Base-by-base conservation (phyloP, 2,329 filamentous ascomycete genomes). In the Pseudogymnoascus sp. region DNA sequence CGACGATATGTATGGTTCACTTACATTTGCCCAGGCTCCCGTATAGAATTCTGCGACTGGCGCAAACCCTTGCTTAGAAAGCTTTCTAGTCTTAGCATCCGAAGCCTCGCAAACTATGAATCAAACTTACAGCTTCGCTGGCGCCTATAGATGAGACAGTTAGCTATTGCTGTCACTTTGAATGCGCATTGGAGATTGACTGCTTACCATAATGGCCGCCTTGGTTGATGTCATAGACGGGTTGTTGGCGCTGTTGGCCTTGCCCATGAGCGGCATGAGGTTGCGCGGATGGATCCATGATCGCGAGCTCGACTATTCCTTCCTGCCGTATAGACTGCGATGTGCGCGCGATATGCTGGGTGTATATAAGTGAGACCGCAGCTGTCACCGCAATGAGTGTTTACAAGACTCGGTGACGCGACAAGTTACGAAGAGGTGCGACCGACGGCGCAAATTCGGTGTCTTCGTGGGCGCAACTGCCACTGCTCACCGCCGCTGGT, bases 1-100 rank as follows among this genome's bases (percentile, higher is more conserved):
- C 33, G 60, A 22, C 57, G 20, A 33, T 64, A 59, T 43, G 63
- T 64, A 59, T 43, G 63, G 18, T 59, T 33, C 47, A 76, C 84
- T 71, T 79, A 94, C 93, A 78, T 99, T 99, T 69, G 91, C 89
- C 92, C 93, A 97, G 64, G 91, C 88, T 14, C 92, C 92, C 1
- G 90, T 93, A 76, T 97, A 97, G 62, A 96, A 84, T 74, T 97
- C 92, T 50, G 91, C 80, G 64, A 85, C 87, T n/a, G 92, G 91
- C 53, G 91, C 90, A 74, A 90, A 94, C 62, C 91, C 91, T 76
- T 91, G 87, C 47, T 87, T 85, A 57, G 92, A 90, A 68, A 97
- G 87, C 89, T 94, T 78, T 63, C 65, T 50, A 65, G 58, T 33
- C 28, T 53, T 53, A 53, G 47, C 9, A 53, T 53, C 15, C 30